Evolutionary conservation across 2,329 filamentous ascomycete species (phyloP), one percentile per base, ranked within the genome.

Genomic region (Alternaria brassicae): DNA sequence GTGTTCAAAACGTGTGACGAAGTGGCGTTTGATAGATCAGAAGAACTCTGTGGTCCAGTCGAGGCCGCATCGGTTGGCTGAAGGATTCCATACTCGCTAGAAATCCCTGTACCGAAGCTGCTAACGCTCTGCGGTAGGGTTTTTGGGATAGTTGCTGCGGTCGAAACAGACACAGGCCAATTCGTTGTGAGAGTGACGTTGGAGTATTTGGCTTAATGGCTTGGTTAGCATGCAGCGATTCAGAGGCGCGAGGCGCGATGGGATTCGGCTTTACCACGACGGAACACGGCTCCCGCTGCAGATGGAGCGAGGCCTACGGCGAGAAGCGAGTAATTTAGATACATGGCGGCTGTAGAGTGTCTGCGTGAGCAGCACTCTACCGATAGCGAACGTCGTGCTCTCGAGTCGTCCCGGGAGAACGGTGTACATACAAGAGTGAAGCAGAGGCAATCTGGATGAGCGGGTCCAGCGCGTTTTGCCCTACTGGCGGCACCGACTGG

Each of bases 161-260:
- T 58, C 40, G 64, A 57, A 42, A 53, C 44, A 66, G 55, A 40
- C 36, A 56, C 37, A 32, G 56, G 53, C 40, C 52, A 40, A 41
- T 56, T 58, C 19, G 61, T 55, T 63, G 56, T 65, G 56, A 60
- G 55, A 23, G 70, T 74, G 48, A 53, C 55, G 59, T 76, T 76
- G 58, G 60, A 62, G 64, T 73, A 73, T 23, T 64, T 60, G 62
- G 63, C 66, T 76, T 66, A 58, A 65, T 61, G 67, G 66, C 65
- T 70, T 66, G 37, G 62, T 75, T 68, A 73, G 72, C 61, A 71
- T 55, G 63, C 54, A 55, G 30, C 53, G 66, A 71, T 68, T 68
- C 68, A 64, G 67, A 60, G 62, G 50, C 52, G 57, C 53, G 42
- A 58, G 58, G 62, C 60, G 59, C 50, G 50, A 54, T 28, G 39